Evolutionary conservation across 164 flowering plant species (phyloP), one percentile per base, ranked within the genome.

Genomic region (Magnolia sinica): DNA sequence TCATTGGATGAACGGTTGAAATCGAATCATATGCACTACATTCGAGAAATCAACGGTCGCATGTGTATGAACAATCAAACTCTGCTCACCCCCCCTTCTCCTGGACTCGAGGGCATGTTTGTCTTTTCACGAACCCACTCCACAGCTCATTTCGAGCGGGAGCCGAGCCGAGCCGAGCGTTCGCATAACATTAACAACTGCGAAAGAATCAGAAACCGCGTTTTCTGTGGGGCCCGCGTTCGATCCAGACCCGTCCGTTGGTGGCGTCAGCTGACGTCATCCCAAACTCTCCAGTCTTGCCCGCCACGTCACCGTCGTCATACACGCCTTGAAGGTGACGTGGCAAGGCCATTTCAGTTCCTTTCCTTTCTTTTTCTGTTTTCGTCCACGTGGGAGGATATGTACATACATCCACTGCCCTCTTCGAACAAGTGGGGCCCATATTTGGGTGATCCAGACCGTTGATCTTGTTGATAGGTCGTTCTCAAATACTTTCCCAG

Each of bases 201-300:
- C 16, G 1, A 55, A 55, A 9, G 61, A 11, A 55, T 55, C 68
- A 5, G 5, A 64, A 64, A 64, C 45, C 22, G 68, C 68, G 24
- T 64, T 22, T 22, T 22, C 68, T 8, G 22, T 20, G 68, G 67
- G 68, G 10, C 68, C 67, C 68, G 19, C 68, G n/a, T 59, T 19
- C 68, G 22, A 13, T 19, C 7, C 24, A n/a, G 10, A n/a, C 19
- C 68, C 73, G 19, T 49, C 50, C 73, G 23, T 58, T 73, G 66
- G 19, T 61, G 23, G 67, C 67, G 58, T 73, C 67, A 59, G 50
- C 66, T 73, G 75, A 29, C 75, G 75, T 73, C 75, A 73, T 51
- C 52, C 22, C 19, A n/a, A 50, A 10, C 49, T n/a, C 50, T 45
- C 5, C 20, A 3, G 49, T 22, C 61, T 22, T n/a, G 9, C 20